Evolutionary conservation across 768 basidiomycete genomes (phyloP).

Genomic region (Inosperma sp.): DNA sequence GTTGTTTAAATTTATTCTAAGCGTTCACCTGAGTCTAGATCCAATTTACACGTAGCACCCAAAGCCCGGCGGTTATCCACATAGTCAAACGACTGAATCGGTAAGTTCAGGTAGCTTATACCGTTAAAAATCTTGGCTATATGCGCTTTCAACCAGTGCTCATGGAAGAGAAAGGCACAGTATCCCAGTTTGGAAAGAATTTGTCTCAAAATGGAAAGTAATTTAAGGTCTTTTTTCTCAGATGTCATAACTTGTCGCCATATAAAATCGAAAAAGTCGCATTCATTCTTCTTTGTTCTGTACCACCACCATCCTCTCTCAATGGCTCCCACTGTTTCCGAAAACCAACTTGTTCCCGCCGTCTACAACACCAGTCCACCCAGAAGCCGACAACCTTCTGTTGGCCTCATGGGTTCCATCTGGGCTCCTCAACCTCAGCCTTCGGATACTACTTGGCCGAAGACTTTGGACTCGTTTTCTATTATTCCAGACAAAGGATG

Average conservation of each 20-base stretch:
- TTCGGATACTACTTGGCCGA: slow-evolving; percentile 63
- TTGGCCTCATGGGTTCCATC: slow-evolving; percentile 53
- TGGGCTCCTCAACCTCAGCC: slow-evolving; percentile 82
- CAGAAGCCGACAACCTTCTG: slow-evolving; percentile 36
- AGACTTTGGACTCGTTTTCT: slow-evolving; percentile 57
- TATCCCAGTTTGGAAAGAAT: slow-evolving; percentile 31
- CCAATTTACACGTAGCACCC: neutral
- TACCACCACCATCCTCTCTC: slow-evolving; percentile 34
- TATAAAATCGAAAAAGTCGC: slow-evolving; percentile 33
- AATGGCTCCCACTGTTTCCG: slow-evolving; percentile 32
- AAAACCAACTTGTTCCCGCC: slow-evolving; percentile 34
- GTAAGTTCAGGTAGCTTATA: neutral
- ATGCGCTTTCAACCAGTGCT: slow-evolving; percentile 7
- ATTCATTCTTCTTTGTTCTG: slow-evolving; percentile 36
- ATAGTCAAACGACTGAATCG: neutral
- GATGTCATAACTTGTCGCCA: slow-evolving; percentile 26
- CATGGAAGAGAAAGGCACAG: slow-evolving; percentile 10
- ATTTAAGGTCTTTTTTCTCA: slow-evolving; percentile 30
- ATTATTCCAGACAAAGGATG: slow-evolving; percentile 42
- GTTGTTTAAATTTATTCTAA: too few species aligned
- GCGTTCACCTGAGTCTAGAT: too few species aligned
- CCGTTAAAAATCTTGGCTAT: slow-evolving; percentile 2
- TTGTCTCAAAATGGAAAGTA: slow-evolving; percentile 33
- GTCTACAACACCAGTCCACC: slow-evolving; percentile 39
- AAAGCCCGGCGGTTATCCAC: neutral